Evolutionary conservation across 306 rosid genomes (phyloP), one percentile per base, ranked within the genome.

Genomic region (Mucuna pruriens): DNA sequence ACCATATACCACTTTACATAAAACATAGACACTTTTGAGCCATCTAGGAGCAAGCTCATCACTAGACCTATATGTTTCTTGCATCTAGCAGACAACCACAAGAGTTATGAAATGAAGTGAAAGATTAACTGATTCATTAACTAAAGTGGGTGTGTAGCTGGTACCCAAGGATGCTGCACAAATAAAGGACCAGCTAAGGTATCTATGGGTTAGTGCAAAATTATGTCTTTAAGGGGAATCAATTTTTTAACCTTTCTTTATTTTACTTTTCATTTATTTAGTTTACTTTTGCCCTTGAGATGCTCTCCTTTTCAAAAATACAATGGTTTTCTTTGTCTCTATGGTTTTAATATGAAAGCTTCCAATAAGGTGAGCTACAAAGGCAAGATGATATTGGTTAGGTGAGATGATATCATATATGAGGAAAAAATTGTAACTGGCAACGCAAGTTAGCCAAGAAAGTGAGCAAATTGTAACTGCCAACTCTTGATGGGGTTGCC

Each of bases 391-490:
- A 26, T 22, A 23, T 17, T 36, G 52, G 8, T 39, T 73, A 49
- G 74, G 39, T 33, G 45, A 51, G 38, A 55, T 68, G 72, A 81
- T 31, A 65, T 39, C 75, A 51, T 15, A 33, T 58, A 31, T 58
- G 12, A 31, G 19, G 29, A 58, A n/a, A 25, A 22, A 19, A 19
- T 12, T 61, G 31, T 17, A 38, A 65, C 4, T 36, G 2, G 44
- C 11, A 19, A 62, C 1, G n/a, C n/a, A 67, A 20, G 31, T 42
- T 60, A 34, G 44, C 44, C 69, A 33, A 63, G 13, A 63, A 63
- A 63, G 45, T 0, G 6, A 22, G 36, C 36, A 69, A 74, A 63
- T 11, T 74, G 34, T 52, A 65, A 55, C 46, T 63, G 16, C 26
- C 48, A 73, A 29, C 13, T 69, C 75, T 46, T 66, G 15, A 44